A percentile compares a stretch with the other conserved stretches of the same genome.
Evolutionary conservation across 208 protist species (phyloP).

Genomic region (Porcisia hertigi): DNA sequence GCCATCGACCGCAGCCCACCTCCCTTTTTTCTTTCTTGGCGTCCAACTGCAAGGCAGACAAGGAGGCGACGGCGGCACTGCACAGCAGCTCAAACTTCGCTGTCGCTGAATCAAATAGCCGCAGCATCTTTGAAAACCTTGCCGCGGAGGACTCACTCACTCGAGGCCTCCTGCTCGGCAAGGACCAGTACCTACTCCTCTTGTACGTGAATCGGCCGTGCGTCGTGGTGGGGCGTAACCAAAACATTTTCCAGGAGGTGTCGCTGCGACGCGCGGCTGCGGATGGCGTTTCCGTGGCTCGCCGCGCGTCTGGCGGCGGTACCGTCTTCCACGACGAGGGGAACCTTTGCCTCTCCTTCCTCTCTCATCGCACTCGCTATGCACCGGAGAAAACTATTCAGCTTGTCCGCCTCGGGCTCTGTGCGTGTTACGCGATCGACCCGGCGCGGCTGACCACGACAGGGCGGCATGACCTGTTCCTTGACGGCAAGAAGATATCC

Average conservation of each 20-base stretch:
- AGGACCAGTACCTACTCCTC: slow-evolving; percentile 46
- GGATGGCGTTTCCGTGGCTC: slow-evolving; percentile 63
- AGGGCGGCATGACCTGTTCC: slow-evolving; percentile 76
- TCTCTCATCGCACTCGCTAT: slow-evolving; percentile 73
- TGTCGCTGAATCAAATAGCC: slow-evolving; percentile 45
- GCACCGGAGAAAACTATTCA: slow-evolving; percentile 74
- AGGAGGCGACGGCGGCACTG: slow-evolving; percentile 7
- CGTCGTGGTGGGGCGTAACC: slow-evolving; percentile 85
- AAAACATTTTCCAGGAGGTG: slow-evolving; percentile 78
- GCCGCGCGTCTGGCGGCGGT: slow-evolving; percentile 80
- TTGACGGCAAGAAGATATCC: slow-evolving; percentile 84
- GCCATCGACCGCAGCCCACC: neutral
- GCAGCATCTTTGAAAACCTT: slow-evolving; percentile 75
- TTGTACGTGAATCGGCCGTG: slow-evolving; percentile 83
- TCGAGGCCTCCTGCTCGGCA: slow-evolving; percentile 48
- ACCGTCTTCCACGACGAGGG: slow-evolving; percentile 85
- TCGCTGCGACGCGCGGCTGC: slow-evolving; percentile 35
- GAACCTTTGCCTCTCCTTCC: slow-evolving; percentile 85
- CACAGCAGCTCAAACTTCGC: slow-evolving; percentile 9
- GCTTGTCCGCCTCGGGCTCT: slow-evolving; percentile 60
- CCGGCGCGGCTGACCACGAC: slow-evolving; percentile 62
- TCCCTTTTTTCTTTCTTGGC: slow-evolving; percentile 1
- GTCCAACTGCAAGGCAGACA: slow-evolving; percentile 5
- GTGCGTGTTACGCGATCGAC: slow-evolving; percentile 38
- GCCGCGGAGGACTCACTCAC: slow-evolving; percentile 74